phyloP scores from a whole-genome alignment of 1,284 basidiomycete genomes.

The Grifola frondosa region DNA sequence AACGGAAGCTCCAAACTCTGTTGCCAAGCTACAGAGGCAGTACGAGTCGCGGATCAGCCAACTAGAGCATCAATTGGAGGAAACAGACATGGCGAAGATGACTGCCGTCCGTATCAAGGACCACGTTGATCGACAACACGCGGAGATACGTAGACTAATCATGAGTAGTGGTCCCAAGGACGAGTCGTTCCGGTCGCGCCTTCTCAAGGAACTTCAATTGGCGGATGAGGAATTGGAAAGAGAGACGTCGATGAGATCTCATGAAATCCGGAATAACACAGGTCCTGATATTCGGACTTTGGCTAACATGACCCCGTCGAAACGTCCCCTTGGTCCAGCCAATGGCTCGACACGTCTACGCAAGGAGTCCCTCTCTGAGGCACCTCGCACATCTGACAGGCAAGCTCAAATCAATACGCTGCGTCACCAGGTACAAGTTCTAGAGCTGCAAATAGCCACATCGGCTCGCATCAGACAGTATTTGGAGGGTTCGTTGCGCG shows the following conservation, averaged over 20 bases:
- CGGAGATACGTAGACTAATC: slow-evolving; percentile 66
- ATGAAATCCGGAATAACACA: slow-evolving; percentile 20
- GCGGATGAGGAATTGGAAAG: slow-evolving; percentile 63
- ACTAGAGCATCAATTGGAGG: slow-evolving; percentile 64
- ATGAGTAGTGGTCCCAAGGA: slow-evolving; percentile 58
- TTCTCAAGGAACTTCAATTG: slow-evolving; percentile 68
- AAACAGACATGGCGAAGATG: slow-evolving; percentile 49
- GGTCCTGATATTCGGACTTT: slow-evolving; percentile 35
- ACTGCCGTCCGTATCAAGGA: slow-evolving; percentile 59
- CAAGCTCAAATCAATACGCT: slow-evolving; percentile 50
- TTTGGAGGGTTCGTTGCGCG: slow-evolving; percentile 59
- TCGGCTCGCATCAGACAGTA: slow-evolving; percentile 69
- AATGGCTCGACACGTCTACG: slow-evolving; percentile 37
- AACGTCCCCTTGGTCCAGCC: slow-evolving; percentile 33
- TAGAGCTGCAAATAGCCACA: slow-evolving; percentile 70
- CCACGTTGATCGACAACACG: slow-evolving; percentile 66
- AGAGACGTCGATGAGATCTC: slow-evolving; percentile 45
- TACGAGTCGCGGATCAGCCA: slow-evolving; percentile 66
- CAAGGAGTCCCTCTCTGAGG: slow-evolving; percentile 37
- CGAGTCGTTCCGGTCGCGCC: slow-evolving; percentile 59
- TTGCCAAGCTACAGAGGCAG: slow-evolving; percentile 61
- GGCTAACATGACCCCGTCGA: slow-evolving; percentile 46
- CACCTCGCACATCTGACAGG: slow-evolving; percentile 44
- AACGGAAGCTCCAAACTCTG: slow-evolving; percentile 51
- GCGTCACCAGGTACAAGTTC: slow-evolving; percentile 63